Evolutionary conservation across 768 basidiomycete species (phyloP), one percentile per base, ranked within the genome.

Genomic region (Tubosaeta sp.): DNA sequence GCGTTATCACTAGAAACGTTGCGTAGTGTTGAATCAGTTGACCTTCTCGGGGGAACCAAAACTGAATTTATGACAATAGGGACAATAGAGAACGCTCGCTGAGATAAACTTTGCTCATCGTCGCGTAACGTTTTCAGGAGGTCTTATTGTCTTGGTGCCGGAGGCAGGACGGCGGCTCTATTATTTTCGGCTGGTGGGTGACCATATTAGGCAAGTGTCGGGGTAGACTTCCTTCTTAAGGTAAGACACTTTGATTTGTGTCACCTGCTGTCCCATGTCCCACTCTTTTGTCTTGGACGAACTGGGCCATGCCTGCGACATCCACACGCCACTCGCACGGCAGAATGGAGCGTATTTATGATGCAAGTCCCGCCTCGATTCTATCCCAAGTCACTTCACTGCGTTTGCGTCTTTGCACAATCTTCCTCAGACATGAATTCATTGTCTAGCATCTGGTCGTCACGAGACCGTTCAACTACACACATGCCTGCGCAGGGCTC

Each of bases 251-350:
- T 38, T 44, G 43, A 38, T 4, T 3, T 39, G 40, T n/a, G 16
- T 18, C 12, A 35, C 19, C 27, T 9, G 27, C 27, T 27, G 27
- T 27, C 27, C 27, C 27, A 27, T 36, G 31, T 45, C 27, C 30
- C 47, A 21, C 44, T 48, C 60, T 65, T 67, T 67, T 67, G 66
- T 67, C 55, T 66, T 67, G 36, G 48, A 69, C 65, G 51, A 51
- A 57, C 60, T 56, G 14, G 50, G 58, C 6, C 46, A 42, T 49
- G 35, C 22, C 40, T 41, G 25, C 43, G 16, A 50, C 34, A 38
- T 27, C 31, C 45, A 34, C 30, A 21, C 59, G 52, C 55, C 55
- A 54, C 46, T n/a, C 32, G 21, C 19, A 30, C 35, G 51, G 31
- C 30, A 39, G 36, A 43, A 54, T 52, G 62, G 14, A 51, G 16